phyloP scores from a whole-genome alignment of 176 grass and related monocot genomes.

The Zoysia japonica region DNA sequence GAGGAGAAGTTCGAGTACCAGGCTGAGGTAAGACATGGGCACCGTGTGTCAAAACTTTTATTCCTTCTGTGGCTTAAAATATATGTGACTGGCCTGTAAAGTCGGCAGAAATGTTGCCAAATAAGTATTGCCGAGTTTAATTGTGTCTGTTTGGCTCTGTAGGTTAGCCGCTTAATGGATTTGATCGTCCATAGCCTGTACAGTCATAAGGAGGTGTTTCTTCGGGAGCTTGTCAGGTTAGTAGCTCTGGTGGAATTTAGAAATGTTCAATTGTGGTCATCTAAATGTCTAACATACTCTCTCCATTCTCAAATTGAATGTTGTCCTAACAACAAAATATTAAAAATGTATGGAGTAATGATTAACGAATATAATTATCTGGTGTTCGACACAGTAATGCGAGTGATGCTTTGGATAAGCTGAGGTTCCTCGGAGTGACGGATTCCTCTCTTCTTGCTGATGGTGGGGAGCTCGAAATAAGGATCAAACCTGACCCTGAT shows the following conservation, averaged over 20 bases:
- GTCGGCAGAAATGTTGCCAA: conserved; percentile 3
- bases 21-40: conserved; percentile 55
- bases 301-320: too few species aligned
- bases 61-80: not conserved
- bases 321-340: too few species aligned
- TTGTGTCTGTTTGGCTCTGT: conserved; percentile 30
- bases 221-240: conserved; percentile 85
- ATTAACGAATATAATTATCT: not conserved
- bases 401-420: conserved; percentile 84
- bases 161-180: conserved; percentile 83
- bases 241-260: not conserved
- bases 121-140: not conserved
- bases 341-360: not conserved
- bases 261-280: not conserved
- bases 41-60: not conserved
- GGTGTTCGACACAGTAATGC: conserved; percentile 54
- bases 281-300: not conserved
- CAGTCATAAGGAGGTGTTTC: conserved; percentile 94
- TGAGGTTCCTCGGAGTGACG: conserved; percentile 85
- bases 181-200: conserved; percentile 93
- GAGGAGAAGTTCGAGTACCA: conserved; percentile 84
- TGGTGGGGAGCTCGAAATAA: conserved; percentile 76
- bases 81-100: not conserved
- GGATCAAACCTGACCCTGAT: conserved; percentile 71
- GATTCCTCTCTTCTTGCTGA: conserved; percentile 74